Evolutionary conservation across 345 rosid genomes (phyloP), one percentile per base, ranked within the genome.

Genomic region (Lagerstroemia speciosa): DNA sequence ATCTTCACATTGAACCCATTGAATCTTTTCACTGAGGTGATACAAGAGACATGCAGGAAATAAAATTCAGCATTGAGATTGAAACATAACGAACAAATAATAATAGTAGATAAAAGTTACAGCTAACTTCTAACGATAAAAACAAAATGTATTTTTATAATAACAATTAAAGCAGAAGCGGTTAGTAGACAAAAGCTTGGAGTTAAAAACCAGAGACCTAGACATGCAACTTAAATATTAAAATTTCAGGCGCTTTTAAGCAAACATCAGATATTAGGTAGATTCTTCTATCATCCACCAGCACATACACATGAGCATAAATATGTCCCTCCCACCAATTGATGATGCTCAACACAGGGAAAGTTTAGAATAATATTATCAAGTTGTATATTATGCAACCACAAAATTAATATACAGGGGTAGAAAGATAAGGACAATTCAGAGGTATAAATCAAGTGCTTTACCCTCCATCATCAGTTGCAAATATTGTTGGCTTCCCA

Each of bases 1-100:
- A 67, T 85, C 87, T 74, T 86, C 95, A 62, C 95, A 89, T 63
- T 85, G 92, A 76, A 68, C 83, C 95, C 95, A 89, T 72, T 83
- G 95, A 62, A 82, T 61, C 81, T 78, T 85, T 73, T 77, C 79
- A 65, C 95, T 89, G 86, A 64, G 65, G 38, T 67, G 45, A 66
- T 41, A 70, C 62, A 76, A 22, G 53, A 15, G 9, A 76, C 58
- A 38, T 45, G 36, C 30, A n/a, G 26, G 30, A 9, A 4, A 19
- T n/a, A 26, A 24, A 1, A 55, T 55, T 8, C 34, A 6, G 33
- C 15, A 27, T 29, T 10, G 63, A 14, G 4, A 57, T 12, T 26
- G 62, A 29, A 57, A 26, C 62, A 17, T 12, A 3, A 53, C 60
- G 24, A 11, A 26, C 3, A 50, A 22, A n/a, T n/a, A n/a, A n/a